Evolutionary conservation across 2,329 filamentous ascomycete genomes (phyloP), one percentile per base, ranked within the genome.

Genomic region (Nothophaeocryptopus gaeumannii): DNA sequence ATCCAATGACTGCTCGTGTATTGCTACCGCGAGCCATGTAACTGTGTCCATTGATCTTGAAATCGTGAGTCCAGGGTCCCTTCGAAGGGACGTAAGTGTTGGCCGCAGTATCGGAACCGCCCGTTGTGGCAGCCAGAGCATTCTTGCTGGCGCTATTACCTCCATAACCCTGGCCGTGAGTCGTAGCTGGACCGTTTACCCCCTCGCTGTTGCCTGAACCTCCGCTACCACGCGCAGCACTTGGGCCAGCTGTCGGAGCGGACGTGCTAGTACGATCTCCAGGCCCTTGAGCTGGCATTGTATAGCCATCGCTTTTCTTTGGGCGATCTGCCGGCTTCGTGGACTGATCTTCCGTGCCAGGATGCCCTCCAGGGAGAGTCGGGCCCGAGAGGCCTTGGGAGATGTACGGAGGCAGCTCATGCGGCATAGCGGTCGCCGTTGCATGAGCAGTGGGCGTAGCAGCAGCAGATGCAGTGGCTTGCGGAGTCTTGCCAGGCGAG

Each of bases 361-460:
- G 40, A 10, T 15, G 5, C 2, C 29, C 40, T 16, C 20, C 20
- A 26, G 50, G 44, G 3, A 46, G 26, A n/a, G 43, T 51, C 12
- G 38, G 39, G 5, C 49, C 39, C 9, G 29, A 30, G 9, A 14
- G 7, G 29, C 29, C 29, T 32, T 26, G 20, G 20, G 20, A 26
- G 20, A 26, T 26, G 20, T 26, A 26, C 20, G 20, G 20, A 5
- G 50, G 43, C 12, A 43, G 47, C 31, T 47, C 37, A 20, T 57
- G 48, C 14, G 47, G 35, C 2, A 53, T 8, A 12, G 58, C 55
- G 13, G 59, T 60, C 2, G 54, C 52, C 9, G 58, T 58, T 4
- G 56, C 45, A 3, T 45, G 44, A 11, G 54, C 33, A 5, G 51
- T 58, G 5, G 60, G 52, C 15, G 51, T 38, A 5, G 50, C 45